Percentiles rank a stretch among this genome's conserved stretches.
Conservation (phyloP, 2,329 filamentous ascomycete species). For the Ophidiomyces ophidiicola region DNA sequence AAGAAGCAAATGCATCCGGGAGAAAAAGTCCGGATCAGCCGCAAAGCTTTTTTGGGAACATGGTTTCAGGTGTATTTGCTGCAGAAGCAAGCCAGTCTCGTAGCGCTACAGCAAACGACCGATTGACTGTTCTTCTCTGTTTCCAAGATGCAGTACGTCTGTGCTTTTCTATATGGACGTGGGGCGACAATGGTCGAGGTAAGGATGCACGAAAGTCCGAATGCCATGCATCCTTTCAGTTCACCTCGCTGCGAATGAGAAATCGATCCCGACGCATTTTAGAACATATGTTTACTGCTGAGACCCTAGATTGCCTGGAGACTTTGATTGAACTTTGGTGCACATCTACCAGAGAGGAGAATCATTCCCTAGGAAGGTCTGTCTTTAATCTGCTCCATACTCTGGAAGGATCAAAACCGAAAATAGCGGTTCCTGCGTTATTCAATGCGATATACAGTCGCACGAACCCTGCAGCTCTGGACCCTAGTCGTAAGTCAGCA, state of each 20-base stretch:
- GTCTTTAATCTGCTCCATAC: constrained; percentile 82
- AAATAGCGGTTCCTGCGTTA: constrained; percentile 81
- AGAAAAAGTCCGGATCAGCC: constrained; percentile 70
- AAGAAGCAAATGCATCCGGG: constrained; percentile 57
- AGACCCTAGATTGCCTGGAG: constrained; percentile 86
- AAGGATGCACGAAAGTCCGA: constrained; percentile 45
- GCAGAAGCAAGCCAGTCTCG: constrained; percentile 65
- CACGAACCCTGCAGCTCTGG: constrained; percentile 70
- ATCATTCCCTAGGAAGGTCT: constrained; percentile 44
- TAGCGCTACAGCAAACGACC: constrained; percentile 78
- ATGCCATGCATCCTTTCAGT: constrained; percentile 71
- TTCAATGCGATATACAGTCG: constrained; percentile 95
- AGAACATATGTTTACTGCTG: constrained; percentile 84
- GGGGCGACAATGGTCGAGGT: constrained; percentile 51
- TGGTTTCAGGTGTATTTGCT: constrained; percentile 83
- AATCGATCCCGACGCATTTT: constrained; percentile 78
- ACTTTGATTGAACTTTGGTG: constrained; percentile 80
- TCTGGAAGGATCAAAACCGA: constrained; percentile 78
- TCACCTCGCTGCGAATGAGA: constrained; percentile 80
- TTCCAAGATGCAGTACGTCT: constrained; percentile 92
- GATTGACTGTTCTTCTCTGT: constrained; percentile 84
- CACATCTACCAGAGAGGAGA: constrained; percentile 37
- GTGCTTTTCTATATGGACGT: constrained; percentile 90
- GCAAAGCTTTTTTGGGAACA: constrained; percentile 83
- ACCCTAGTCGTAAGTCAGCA: constrained; percentile 70